Conservation (phyloP, 139 green algal species). For the Micractinium sp. region DNA sequence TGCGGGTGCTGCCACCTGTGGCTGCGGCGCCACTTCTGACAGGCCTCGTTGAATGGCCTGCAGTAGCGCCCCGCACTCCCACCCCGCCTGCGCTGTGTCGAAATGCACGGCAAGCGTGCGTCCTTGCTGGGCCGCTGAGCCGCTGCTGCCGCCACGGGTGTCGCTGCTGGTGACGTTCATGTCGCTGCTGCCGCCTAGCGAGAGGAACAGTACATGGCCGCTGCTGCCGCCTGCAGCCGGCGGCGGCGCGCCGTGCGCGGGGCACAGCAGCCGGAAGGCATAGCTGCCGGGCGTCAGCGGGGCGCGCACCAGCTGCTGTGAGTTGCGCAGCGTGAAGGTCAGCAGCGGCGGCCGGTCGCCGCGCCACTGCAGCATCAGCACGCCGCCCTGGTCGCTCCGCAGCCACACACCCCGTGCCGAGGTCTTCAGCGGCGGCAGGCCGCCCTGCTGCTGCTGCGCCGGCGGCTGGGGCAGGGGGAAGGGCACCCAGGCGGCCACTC, state of each 20-base stretch:
- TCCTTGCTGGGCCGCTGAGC: neutral
- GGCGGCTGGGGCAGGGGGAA: neutral
- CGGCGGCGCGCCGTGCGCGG: neutral
- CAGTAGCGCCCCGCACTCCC: constrained; percentile 23
- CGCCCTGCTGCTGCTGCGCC: neutral
- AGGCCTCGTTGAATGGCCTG: constrained; percentile 13
- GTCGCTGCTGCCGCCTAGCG: neutral
- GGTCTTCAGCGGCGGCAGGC: constrained; percentile 27
- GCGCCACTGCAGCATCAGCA: constrained; percentile 16
- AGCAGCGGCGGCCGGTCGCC: constrained; percentile 9
- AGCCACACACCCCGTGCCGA: constrained; percentile 17
- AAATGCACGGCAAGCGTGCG: constrained; percentile 16
- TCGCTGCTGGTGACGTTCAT: too few relatives aligned
- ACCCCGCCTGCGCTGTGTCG: neutral
- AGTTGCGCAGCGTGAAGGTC: constrained; percentile 9
- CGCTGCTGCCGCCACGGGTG: neutral
- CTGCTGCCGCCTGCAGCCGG: neutral
- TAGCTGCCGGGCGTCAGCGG: constrained; percentile 11
- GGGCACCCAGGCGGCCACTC: constrained; percentile 15
- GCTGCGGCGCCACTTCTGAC: neutral
- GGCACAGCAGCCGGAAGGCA: constrained; percentile 14
- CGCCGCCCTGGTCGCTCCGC: neutral
- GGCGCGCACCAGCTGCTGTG: neutral
- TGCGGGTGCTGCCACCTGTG: too few relatives aligned
- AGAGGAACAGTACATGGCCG: constrained; percentile 1